phyloP scores from a whole-genome alignment of 2,329 filamentous ascomycete genomes.

The Tolypocladium tropicale region DNA sequence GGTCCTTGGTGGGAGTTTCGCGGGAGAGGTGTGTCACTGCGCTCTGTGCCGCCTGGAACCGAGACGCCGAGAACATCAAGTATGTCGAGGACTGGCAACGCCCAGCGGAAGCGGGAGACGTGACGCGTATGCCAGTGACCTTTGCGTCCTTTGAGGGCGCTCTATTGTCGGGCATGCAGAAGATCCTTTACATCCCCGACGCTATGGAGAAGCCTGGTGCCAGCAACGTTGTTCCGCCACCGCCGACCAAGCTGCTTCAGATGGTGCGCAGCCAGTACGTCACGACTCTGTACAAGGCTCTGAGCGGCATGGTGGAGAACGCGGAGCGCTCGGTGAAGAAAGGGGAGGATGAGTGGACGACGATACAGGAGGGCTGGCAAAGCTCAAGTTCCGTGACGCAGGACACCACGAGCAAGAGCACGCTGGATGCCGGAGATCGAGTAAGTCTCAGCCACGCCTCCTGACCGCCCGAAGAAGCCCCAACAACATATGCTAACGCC shows the following conservation, averaged over 20 bases:
- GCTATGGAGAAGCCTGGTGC: slow-evolving; percentile 65
- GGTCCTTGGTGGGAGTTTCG: slow-evolving; percentile 62
- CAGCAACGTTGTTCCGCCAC: slow-evolving; percentile 71
- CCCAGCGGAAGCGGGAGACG: slow-evolving; percentile 67
- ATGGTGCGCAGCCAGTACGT: slow-evolving; percentile 90
- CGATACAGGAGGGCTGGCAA: slow-evolving; percentile 32
- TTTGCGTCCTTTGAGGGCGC: slow-evolving; percentile 81
- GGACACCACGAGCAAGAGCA: slow-evolving; percentile 31
- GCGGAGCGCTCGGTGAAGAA: slow-evolving; percentile 66
- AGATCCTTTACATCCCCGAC: slow-evolving; percentile 87
- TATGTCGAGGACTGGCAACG: slow-evolving; percentile 90
- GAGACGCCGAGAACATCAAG: slow-evolving; percentile 86
- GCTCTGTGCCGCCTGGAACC: slow-evolving; percentile 84
- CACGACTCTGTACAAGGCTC: slow-evolving; percentile 82
- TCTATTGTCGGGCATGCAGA: slow-evolving; percentile 79
- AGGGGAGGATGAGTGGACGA: slow-evolving; percentile 51
- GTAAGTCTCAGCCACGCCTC: slow-evolving; percentile 26
- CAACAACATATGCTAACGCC: slow-evolving; percentile 14
- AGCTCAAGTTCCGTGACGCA: slow-evolving; percentile 21
- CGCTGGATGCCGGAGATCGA: slow-evolving; percentile 44
- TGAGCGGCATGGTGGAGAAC: slow-evolving; percentile 95
- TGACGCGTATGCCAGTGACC: slow-evolving; percentile 81
- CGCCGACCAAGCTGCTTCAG: slow-evolving; percentile 76
- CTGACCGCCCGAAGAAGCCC: neutral
- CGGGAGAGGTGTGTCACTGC: slow-evolving; percentile 80